A percentile compares a stretch with the other conserved stretches of the same genome.
Conservation (phyloP, 2,329 filamentous ascomycete genomes). For the Nectriaceae sp. region DNA sequence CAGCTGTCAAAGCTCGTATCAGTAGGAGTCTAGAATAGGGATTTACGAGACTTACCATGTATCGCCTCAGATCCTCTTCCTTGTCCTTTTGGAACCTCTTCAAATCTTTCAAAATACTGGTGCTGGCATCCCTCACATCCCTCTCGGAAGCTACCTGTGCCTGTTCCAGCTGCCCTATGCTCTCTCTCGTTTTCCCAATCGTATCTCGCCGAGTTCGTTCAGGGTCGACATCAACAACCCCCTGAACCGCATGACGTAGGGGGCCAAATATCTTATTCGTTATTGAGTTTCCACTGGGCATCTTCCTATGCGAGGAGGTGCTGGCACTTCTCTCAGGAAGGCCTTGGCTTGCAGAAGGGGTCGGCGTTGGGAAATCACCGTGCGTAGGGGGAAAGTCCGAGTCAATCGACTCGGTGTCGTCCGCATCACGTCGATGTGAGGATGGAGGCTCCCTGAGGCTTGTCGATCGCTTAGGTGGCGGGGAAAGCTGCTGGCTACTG, state of each 20-base stretch:
- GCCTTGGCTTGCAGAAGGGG: constrained; percentile 74
- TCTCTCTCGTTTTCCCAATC: constrained; percentile 94
- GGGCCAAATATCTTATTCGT: constrained; percentile 93
- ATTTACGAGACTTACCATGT: constrained; percentile 73
- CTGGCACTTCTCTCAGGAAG: constrained; percentile 56
- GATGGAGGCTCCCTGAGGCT: constrained; percentile 53
- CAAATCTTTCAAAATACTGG: constrained; percentile 84
- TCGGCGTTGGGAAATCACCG: constrained; percentile 64
- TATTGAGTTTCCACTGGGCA: constrained; percentile 84
- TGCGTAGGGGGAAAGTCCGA: constrained; percentile 94
- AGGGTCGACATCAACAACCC: constrained; percentile 93
- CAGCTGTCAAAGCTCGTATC: constrained; percentile 57
- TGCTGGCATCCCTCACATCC: constrained; percentile 91
- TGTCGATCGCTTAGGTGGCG: constrained; percentile 67
- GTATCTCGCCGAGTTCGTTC: constrained; percentile 89
- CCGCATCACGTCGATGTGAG: constrained; percentile 58
- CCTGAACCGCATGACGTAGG: constrained; percentile 92
- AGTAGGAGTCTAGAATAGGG: background rate
- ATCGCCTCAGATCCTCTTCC: constrained; percentile 87
- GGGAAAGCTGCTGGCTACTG: constrained; percentile 63
- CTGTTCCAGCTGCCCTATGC: constrained; percentile 82
- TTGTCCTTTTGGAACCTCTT: constrained; percentile 94
- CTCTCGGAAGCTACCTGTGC: constrained; percentile 84
- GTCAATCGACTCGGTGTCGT: constrained; percentile 89
- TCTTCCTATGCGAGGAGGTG: constrained; percentile 68